Base-by-base conservation (phyloP, 257 asterid species). In the Schizonepeta tenuifolia region DNA sequence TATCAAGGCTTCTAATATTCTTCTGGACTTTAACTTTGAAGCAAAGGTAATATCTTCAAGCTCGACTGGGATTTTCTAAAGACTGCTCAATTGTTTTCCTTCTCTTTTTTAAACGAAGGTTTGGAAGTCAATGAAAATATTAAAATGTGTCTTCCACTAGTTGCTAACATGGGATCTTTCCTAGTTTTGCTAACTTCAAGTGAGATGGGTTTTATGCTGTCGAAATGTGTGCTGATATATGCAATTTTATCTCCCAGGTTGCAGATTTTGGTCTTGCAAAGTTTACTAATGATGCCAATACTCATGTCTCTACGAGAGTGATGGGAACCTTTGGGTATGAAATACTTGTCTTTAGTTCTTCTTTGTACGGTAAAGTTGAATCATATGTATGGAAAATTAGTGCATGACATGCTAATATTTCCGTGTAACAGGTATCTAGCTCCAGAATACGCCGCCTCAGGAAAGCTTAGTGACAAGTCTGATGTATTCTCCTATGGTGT, bases 401-500 rank as follows among this genome's bases (percentile, higher is more conserved):
- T 60, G 58, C 43, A 0, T 3, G 7, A 13, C 33, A 57, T 63
- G 63, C 49, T 75, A 58, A 57, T 47, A 43, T 72, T 65, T 69
- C 49, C 15, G 70, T 21, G 46, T 43, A 31, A 69, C 62, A 95
- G 99, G 84, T 95, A 95, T 77, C 74, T 95, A 78, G 99, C 99
- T 47, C 99, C 99, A n/a, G 99, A 95, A 62, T 95, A 95, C 68
- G 99, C 99, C 36, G 73, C 97, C 66, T 88, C 98, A 0, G 99
- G 99, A 47, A 95, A 95, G 73, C 98, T 95, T 54, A 84, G 93
- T 0, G 99, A 95, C 1, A 94, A 82, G 81, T 94, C 98, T 0
- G 98, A 94, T 58, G 97, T 94, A n/a, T 94, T 89, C 84, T 94
- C 98, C 38, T 91, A 83, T 53, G 99, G 99, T n/a, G 92, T 94